Base-by-base conservation (phyloP, 2,329 filamentous ascomycete species). In the Stagonosporopsis rhizophila region DNA sequence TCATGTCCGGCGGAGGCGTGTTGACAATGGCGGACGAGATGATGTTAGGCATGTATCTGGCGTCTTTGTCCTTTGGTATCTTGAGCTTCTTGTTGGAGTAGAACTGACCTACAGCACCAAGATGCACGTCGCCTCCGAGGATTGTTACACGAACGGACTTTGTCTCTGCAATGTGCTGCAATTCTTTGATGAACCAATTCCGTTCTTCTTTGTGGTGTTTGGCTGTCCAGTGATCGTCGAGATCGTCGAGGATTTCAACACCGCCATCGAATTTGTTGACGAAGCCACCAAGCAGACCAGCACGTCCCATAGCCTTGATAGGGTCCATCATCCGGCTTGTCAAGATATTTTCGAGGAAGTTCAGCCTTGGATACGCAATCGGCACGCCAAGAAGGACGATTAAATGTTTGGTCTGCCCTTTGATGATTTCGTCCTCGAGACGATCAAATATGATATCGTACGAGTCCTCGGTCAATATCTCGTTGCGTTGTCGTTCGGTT, bases 181-280 rank as follows among this genome's bases (percentile, higher is more conserved):
- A 80, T 68, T 97, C 92, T 72, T 95, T 90, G 37, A 99, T 86
- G 60, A 98, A 83, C 75, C 91, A 89, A 60, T 88, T 91, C 46
- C 95, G 87, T 77, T 99, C 95, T 23, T 87, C 83, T 74, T 98
- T 99, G 79, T 98, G 93, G 71, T 92, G 91, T 72, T 92, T 96
- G 34, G 94, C 91, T 0, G 94, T 97, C 95, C 95, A 99, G 73
- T 99, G 94, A 75, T 98, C 95, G 72, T 97, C 94, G 9, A 96
- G 79, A 67, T 96, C 92, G 71, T 96, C 93, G 25, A 96, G 81
- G 14, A 98, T 90, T 75, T 98, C 95, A 6, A 95, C 90, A 17
- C 92, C 92, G 20, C 92, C 92, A 69, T 97, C 93, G 66, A 96
- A 93, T 64, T 90, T 90, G 78, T 96, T 96, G 35, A 96, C 81